A percentile compares a stretch with the other conserved stretches of the same genome.
Conservation (phyloP, 805 yeast genomes). For the Kuraishia borneana region DNA sequence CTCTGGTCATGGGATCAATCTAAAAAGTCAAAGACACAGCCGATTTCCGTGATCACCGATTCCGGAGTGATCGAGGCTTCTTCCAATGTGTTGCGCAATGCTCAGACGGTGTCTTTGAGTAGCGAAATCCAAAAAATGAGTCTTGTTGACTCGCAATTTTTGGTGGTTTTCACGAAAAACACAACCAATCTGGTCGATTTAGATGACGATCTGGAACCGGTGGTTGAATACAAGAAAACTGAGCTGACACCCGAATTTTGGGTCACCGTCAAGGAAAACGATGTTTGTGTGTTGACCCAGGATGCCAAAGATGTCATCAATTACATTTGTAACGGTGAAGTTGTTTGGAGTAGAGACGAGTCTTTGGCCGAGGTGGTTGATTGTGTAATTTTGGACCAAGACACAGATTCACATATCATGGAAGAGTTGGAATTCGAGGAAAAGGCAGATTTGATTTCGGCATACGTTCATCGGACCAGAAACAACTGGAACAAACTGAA, state of each 20-base stretch:
- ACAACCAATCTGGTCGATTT: conserved; percentile 10
- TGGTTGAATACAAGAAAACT: background rate
- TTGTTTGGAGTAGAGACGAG: conserved; percentile 32
- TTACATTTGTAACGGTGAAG: conserved; percentile 11
- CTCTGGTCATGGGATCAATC: too few species aligned
- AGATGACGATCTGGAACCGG: conserved; percentile 7
- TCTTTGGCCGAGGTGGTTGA: conserved; percentile 26
- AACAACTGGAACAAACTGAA: conserved; percentile 14
- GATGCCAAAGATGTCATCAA: conserved; percentile 5
- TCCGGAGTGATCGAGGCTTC: background rate
- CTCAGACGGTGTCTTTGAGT: conserved; percentile 5
- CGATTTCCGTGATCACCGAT: too few species aligned
- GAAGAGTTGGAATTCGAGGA: conserved; percentile 19
- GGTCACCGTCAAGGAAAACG: background rate
- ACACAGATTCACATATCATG: conserved; percentile 10
- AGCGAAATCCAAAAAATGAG: conserved; percentile 7
- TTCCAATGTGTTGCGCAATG: background rate
- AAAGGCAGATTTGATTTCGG: conserved; percentile 13
- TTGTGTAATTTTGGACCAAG: conserved; percentile 17
- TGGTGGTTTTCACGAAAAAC: conserved; percentile 8
- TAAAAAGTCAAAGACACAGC: too few species aligned
- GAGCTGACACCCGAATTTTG: background rate
- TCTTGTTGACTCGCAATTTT: conserved; percentile 9
- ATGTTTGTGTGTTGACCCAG: background rate
- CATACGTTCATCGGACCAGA: conserved; percentile 19